Base-by-base conservation (phyloP, 768 basidiomycete genomes). In the Suillus americanus region DNA sequence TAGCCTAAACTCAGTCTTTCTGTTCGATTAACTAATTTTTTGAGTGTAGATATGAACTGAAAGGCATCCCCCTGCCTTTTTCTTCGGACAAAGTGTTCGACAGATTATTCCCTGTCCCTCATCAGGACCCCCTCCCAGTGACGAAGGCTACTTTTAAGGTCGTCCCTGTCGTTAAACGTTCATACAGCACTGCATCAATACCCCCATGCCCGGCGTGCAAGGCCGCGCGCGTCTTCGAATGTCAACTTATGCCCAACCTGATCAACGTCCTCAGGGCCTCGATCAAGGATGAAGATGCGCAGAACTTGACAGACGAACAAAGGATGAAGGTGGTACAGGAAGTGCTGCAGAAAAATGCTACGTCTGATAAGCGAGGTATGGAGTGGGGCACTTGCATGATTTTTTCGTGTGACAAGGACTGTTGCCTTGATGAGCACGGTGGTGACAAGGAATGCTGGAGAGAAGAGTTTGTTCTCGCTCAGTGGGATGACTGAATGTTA, bases 331-430 rank as follows among this genome's bases (percentile, higher is more conserved):
- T 83, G 55, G 79, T 94, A 10, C 83, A 87, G 70, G 75, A 79
- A 45, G 79, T 78, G 28, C 73, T 93, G 66, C 85, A 86, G 69
- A 81, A 79, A 14, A 77, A 70, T 38, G 78, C 77, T 38, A 78
- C 77, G 12, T 73, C 77, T 1, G 84, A 80, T 16, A 80, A 82
- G 60, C 78, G 79, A 48, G 90, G 89, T 0, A 95, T 99, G 93
- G 94, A 96, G 64, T 99, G 95, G 94, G 97, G 97, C 0, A 96
- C 92, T 1, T 88, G 90, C 63, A 80, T 97, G 79, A 82, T 99
- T 12, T 97, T 95, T 77, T 91, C 91, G 1, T 98, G 97, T 71
- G 84, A 84, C 70, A 83, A 82, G 54, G 93, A 97, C 74, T 97
- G 95, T 73, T 87, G 85, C 71, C 62, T 78, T 61, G 79, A 76